Conservation (phyloP, 129 eudicot genomes). For the Glebionis coronaria region DNA sequence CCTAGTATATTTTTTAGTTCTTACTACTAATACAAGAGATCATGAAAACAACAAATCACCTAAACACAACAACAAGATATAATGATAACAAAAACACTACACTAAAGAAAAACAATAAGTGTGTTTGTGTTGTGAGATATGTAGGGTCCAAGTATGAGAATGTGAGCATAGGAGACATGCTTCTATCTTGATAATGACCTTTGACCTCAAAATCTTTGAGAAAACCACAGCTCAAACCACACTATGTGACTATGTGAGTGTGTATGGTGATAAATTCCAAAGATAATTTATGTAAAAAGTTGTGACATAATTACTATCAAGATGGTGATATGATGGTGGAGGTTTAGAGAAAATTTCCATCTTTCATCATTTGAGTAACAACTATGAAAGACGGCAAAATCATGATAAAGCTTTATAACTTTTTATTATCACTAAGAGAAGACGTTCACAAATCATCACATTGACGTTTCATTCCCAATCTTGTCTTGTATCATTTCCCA, state of each 20-base stretch:
- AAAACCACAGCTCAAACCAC: slow-evolving; percentile 36
- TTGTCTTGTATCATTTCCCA: not conserved
- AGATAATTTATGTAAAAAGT: slow-evolving; percentile 4
- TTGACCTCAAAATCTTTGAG: slow-evolving; percentile 50
- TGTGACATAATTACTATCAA: slow-evolving; percentile 12
- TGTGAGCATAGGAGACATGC: slow-evolving; percentile 39
- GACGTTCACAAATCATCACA: slow-evolving; percentile 9
- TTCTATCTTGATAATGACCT: slow-evolving; percentile 49
- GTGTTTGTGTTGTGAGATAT: slow-evolving; percentile 25
- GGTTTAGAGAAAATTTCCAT: slow-evolving; percentile 7
- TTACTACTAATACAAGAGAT: slow-evolving; percentile 3
- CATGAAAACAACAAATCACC: slow-evolving; percentile 40
- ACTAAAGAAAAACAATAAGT: slow-evolving; percentile 2
- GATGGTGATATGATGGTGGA: slow-evolving; percentile 11
- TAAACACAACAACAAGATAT: slow-evolving; percentile 22
- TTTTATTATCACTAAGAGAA: slow-evolving; percentile 19
- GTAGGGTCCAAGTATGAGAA: slow-evolving; percentile 18
- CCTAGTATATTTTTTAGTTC: not conserved
- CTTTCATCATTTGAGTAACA: slow-evolving; percentile 24
- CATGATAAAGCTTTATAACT: slow-evolving; percentile 7
- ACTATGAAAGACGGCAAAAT: slow-evolving; percentile 28
- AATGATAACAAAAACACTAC: not conserved
- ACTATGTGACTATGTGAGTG: not conserved
- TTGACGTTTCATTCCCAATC: slow-evolving; percentile 5
- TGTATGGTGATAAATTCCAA: slow-evolving; percentile 3